Percentiles rank a stretch among this genome's conserved stretches.
These are phyloP conservation scores for Diospyros kaki DNA, from an alignment of 148 eudicot genomes.

Conservation along the genomic window DNA sequence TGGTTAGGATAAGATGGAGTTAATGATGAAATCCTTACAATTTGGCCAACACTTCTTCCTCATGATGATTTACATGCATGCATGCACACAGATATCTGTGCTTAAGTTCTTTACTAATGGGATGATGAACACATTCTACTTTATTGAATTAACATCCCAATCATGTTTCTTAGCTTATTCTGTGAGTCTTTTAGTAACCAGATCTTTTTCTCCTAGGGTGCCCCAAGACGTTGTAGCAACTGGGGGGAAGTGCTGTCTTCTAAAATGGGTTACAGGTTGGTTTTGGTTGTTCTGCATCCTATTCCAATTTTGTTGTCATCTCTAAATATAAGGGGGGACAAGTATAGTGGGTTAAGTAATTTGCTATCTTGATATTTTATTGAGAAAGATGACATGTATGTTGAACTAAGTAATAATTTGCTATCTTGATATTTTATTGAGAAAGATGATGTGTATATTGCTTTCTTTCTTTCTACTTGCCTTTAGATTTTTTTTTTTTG, in stretches of 20 bases:
- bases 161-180: not conserved
- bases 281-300: not conserved
- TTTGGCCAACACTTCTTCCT: not conserved
- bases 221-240: conserved; percentile 92
- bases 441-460: not conserved
- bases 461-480: not conserved
- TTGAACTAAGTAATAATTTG: not conserved
- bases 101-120: not conserved
- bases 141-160: not conserved
- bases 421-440: not conserved
- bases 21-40: no score
- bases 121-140: not conserved
- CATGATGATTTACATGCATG: not conserved
- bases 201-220: conserved; percentile 47
- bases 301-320: not conserved
- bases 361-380: not conserved
- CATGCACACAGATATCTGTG: no score
- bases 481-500: no score
- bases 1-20: no score
- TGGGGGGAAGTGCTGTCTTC: conserved; percentile 80
- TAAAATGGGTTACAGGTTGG: conserved; percentile 89
- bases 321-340: not conserved
- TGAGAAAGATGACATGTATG: not conserved
- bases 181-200: conserved; percentile 4
- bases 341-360: not conserved